phyloP scores from a whole-genome alignment of 192 early-diverging fungal species.

The Coemansia sp. region DNA sequence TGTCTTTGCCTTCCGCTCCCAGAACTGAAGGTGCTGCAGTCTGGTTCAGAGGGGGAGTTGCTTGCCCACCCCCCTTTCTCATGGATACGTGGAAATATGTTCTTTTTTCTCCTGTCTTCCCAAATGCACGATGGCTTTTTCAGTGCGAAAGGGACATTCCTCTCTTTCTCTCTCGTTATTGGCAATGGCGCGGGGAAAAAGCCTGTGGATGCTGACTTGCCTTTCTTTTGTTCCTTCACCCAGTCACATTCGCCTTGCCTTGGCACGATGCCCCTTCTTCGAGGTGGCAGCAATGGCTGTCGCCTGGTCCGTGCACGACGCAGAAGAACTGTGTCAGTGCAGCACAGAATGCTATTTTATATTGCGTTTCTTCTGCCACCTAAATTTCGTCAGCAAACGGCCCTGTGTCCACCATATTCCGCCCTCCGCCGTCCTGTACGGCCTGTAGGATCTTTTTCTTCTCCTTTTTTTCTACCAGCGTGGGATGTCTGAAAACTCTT shows the following conservation, averaged over 20 bases:
- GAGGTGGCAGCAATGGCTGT: conserved; percentile 3
- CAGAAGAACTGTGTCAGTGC: background rate
- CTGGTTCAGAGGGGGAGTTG: conserved; percentile 5
- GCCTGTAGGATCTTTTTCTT: too few species aligned
- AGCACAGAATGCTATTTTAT: background rate
- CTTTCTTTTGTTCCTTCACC: background rate
- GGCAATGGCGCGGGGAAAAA: conserved; percentile 33
- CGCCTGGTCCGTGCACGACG: conserved; percentile 18
- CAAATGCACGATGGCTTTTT: background rate
- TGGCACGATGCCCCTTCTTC: background rate
- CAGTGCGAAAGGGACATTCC: background rate
- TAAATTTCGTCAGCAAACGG: background rate
- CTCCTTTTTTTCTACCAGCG: too few species aligned
- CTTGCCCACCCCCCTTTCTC: background rate
- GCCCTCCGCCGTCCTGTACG: too few species aligned
- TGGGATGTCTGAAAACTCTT: too few species aligned
- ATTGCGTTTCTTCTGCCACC: background rate
- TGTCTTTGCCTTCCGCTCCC: background rate
- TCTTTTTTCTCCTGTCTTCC: background rate
- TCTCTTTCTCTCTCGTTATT: background rate
- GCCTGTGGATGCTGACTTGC: background rate
- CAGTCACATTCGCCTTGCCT: background rate
- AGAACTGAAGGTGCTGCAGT: background rate
- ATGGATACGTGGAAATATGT: background rate
- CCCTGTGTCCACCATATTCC: too few species aligned